These are phyloP conservation scores for Phialocephala sp. DNA, from an alignment of 2,329 filamentous ascomycete species.

Conservation along the genomic window DNA sequence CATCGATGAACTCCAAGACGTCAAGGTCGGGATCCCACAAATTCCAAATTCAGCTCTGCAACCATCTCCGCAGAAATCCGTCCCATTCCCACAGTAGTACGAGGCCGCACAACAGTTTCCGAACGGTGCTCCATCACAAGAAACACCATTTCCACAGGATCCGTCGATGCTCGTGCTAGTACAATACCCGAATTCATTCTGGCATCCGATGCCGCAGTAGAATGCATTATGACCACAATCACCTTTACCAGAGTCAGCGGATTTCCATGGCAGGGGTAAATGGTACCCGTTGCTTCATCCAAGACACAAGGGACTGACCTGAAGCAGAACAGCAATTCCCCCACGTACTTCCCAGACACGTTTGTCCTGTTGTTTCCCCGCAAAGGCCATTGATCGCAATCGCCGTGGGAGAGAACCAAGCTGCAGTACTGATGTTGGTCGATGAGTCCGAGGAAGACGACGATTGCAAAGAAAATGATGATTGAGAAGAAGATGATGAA, in stretches of 20 bases:
- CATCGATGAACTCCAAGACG: neutral
- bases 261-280: neutral
- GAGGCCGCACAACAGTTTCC: slow-evolving; percentile 19
- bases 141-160: slow-evolving; percentile 17
- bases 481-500: neutral
- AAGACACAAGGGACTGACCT: neutral
- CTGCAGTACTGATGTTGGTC: neutral
- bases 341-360: neutral
- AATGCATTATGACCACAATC: slow-evolving; percentile 1
- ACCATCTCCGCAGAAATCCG: slow-evolving; percentile 13
- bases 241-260: neutral
- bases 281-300: no score
- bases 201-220: slow-evolving; percentile 5
- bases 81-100: slow-evolving; percentile 13
- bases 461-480: neutral
- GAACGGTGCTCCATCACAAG: slow-evolving; percentile 4
- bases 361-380: slow-evolving; percentile 2
- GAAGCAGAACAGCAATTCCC: slow-evolving; percentile 3
- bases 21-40: neutral
- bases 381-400: neutral
- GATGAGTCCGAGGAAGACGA: neutral
- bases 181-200: slow-evolving; percentile 8
- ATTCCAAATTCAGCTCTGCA: slow-evolving; percentile 15
- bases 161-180: slow-evolving; percentile 15
- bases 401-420: neutral